phyloP scores from a whole-genome alignment of 1,284 basidiomycete species.

The Schizophyllum amplum region DNA sequence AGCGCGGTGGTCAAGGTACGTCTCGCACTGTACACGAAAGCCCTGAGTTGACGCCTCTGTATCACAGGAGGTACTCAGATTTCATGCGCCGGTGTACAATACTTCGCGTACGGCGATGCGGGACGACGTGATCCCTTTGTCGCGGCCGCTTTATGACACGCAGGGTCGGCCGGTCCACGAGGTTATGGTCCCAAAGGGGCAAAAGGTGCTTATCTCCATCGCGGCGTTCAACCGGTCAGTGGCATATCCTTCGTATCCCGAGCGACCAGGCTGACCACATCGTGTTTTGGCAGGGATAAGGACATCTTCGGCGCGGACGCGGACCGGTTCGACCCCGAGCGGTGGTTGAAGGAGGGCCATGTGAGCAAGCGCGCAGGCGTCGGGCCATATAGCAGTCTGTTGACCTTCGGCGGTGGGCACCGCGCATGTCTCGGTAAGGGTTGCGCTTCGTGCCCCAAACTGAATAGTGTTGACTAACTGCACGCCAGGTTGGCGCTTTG shows the following conservation, averaged over 20 bases:
- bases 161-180: conserved; percentile 23
- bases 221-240: conserved; percentile 32
- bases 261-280: background rate
- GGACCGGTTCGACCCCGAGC: conserved; percentile 41
- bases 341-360: conserved; percentile 35
- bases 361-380: conserved; percentile 33
- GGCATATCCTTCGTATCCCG: background rate
- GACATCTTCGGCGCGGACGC: conserved; percentile 47
- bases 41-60: conserved; percentile 29
- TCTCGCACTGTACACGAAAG: conserved; percentile 23
- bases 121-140: conserved; percentile 3
- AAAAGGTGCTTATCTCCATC: conserved; percentile 28
- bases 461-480: too few species aligned
- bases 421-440: conserved; percentile 6
- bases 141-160: conserved; percentile 1
- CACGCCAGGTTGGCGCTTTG: background rate
- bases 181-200: conserved; percentile 28
- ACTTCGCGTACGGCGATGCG: conserved; percentile 1
- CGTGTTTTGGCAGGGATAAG: conserved; percentile 24
- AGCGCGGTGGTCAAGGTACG: conserved; percentile 38
- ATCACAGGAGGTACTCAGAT: conserved; percentile 11
- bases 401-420: conserved; percentile 9
- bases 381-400: conserved; percentile 44
- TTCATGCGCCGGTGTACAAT: background rate
- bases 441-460: background rate